Conservation (phyloP, 169 alveolate species). For the Amoebophrya sp. region DNA sequence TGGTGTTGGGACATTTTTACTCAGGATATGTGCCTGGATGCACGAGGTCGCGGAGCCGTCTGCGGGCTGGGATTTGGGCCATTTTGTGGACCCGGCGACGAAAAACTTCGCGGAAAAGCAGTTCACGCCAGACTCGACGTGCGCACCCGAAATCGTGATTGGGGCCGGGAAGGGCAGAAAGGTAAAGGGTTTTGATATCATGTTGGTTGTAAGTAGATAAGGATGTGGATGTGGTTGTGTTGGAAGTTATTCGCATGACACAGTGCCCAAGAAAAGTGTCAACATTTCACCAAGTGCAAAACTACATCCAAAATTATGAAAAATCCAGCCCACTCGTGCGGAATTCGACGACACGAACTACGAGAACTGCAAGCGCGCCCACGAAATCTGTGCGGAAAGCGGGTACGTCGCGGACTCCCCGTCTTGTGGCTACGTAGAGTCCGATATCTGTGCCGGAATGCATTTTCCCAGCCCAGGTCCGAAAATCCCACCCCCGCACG, state of each 20-base stretch:
- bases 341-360: not conserved
- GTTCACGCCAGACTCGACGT: not conserved
- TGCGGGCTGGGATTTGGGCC: not conserved
- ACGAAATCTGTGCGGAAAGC: not conserved
- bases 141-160: not conserved
- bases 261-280: too few relatives aligned
- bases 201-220: too few relatives aligned
- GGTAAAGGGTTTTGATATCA: not conserved
- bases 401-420: not conserved
- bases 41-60: not conserved
- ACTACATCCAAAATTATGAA: too few relatives aligned
- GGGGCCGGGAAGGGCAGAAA: not conserved
- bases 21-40: constrained; percentile 7
- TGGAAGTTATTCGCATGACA: too few relatives aligned
- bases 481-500: not conserved
- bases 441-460: not conserved
- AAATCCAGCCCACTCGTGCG: too few relatives aligned
- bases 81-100: constrained; percentile 26
- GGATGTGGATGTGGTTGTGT: too few relatives aligned
- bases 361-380: not conserved
- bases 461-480: not conserved
- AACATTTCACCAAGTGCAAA: too few relatives aligned
- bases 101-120: not conserved
- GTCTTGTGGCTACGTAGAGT: not conserved
- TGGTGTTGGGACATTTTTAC: too few relatives aligned